These are phyloP conservation scores for Colletotrichum sp. DNA, from an alignment of 2,329 filamentous ascomycete genomes.

Conservation along the genomic window DNA sequence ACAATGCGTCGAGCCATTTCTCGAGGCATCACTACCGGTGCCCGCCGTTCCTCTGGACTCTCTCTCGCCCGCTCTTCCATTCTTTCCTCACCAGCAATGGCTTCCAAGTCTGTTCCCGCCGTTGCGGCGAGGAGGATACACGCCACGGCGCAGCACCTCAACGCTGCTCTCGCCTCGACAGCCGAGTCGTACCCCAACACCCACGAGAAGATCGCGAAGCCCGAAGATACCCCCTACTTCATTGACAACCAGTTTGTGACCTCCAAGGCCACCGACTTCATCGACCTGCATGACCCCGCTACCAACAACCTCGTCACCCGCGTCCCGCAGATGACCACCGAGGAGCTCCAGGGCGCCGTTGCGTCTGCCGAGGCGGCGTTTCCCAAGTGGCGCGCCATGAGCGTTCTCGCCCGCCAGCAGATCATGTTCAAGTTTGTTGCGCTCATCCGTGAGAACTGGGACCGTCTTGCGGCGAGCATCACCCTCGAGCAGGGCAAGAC, in stretches of 20 bases:
- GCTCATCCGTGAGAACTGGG: constrained; percentile 84
- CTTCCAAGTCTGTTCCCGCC: constrained; percentile 29
- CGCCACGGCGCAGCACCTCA: constrained; percentile 62
- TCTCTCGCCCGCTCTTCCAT: constrained; percentile 28
- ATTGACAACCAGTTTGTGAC: constrained; percentile 79
- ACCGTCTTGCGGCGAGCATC: constrained; percentile 82
- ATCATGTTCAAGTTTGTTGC: constrained; percentile 88
- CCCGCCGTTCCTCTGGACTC: constrained; percentile 36
- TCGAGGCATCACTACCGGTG: constrained; percentile 39
- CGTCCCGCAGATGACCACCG: constrained; percentile 81
- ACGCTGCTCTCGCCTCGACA: constrained; percentile 57
- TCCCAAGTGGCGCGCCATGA: constrained; percentile 74
- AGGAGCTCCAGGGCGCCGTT: constrained; percentile 76
- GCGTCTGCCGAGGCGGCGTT: constrained; percentile 80
- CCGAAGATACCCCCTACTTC: constrained; percentile 80
- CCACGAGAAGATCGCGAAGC: constrained; percentile 72
- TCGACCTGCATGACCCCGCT: constrained; percentile 81
- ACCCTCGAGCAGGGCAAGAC: constrained; percentile 91
- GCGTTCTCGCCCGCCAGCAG: constrained; percentile 76
- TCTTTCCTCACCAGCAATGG: constrained; percentile 26
- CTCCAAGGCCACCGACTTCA: constrained; percentile 73
- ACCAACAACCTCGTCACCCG: constrained; percentile 86
- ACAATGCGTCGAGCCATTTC: constrained; percentile 54
- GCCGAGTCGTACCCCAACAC: constrained; percentile 70
- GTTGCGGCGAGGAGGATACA: constrained; percentile 59